These are phyloP conservation scores for Suhomyces vadensis DNA, from an alignment of 805 yeast genomes.

Conservation along the genomic window DNA sequence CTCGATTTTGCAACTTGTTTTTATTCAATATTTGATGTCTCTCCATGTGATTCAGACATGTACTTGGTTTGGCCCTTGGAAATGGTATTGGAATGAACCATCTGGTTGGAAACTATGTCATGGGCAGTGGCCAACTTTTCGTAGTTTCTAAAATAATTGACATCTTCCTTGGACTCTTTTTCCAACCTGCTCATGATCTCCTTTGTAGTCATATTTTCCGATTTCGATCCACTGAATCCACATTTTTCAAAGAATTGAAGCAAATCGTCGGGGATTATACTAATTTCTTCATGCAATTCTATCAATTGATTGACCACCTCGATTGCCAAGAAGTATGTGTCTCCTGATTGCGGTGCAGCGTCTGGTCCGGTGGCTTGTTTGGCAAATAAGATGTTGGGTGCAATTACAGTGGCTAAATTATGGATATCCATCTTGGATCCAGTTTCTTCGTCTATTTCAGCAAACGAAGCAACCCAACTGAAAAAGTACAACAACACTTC, in stretches of 20 bases:
- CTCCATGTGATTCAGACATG: slow-evolving; percentile 31
- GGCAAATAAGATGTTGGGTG: slow-evolving; percentile 83
- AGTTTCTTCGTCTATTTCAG: slow-evolving; percentile 85
- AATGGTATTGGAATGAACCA: slow-evolving; percentile 32
- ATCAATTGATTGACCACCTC: slow-evolving; percentile 86
- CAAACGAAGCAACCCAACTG: slow-evolving; percentile 94
- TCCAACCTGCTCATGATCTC: slow-evolving; percentile 37
- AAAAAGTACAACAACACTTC: slow-evolving; percentile 86
- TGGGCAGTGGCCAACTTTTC: slow-evolving; percentile 9
- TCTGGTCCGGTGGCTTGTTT: slow-evolving; percentile 39
- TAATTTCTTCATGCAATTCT: slow-evolving; percentile 74
- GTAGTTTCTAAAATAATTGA: slow-evolving; percentile 27
- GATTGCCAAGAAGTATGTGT: slow-evolving; percentile 82
- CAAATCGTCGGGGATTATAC: slow-evolving; percentile 72
- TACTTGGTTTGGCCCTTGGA: slow-evolving; percentile 32
- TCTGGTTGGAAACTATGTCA: slow-evolving; percentile 21
- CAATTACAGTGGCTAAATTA: slow-evolving; percentile 90
- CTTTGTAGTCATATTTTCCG: slow-evolving; percentile 29
- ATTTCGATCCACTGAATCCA: slow-evolving; percentile 29
- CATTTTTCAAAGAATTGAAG: slow-evolving; percentile 49
- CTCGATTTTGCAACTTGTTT: neutral
- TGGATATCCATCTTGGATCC: slow-evolving; percentile 94
- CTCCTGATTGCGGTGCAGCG: slow-evolving; percentile 45
- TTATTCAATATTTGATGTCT: slow-evolving; percentile 19
- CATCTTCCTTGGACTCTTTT: slow-evolving; percentile 33